Conservation (phyloP, 306 rosid genomes). For the Fagus crenata region DNA sequence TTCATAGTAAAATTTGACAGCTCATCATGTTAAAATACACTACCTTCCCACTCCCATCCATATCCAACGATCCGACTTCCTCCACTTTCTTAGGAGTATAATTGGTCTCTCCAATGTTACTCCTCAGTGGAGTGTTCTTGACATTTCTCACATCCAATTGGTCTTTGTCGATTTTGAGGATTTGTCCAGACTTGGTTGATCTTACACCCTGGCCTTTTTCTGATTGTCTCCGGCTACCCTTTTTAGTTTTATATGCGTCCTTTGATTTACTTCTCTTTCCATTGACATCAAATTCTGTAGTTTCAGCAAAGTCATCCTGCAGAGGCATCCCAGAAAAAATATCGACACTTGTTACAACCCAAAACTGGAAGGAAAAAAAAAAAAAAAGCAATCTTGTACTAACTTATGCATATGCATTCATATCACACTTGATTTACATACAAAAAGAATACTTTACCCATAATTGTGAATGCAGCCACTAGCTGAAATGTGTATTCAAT, state of each 20-base stretch:
- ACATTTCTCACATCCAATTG: conserved; percentile 22
- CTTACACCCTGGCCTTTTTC: conserved; percentile 35
- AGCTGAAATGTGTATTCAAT: not conserved
- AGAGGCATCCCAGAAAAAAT: conserved; percentile 21
- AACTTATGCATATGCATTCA: not conserved
- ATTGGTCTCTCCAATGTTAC: not conserved
- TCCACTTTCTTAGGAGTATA: conserved; percentile 22
- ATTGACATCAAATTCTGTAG: conserved; percentile 43
- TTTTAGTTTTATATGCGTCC: conserved; percentile 5
- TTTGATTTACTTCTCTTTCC: conserved; percentile 49
- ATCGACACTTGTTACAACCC: not conserved
- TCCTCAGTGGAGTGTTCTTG: conserved; percentile 17
- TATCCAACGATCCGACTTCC: conserved; percentile 36
- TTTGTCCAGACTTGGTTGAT: conserved; percentile 35
- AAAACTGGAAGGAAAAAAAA: not conserved
- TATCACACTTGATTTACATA: not conserved
- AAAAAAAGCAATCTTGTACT: not conserved
- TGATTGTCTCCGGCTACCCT: conserved; percentile 38
- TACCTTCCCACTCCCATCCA: conserved; percentile 59
- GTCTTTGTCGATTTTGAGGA: conserved; percentile 25
- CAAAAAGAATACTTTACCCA: not conserved
- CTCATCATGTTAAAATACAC: conserved; percentile 15
- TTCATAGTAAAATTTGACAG: conserved; percentile 25
- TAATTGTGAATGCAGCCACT: not conserved
- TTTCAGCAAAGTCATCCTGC: conserved; percentile 75